Evolutionary conservation across 495 filamentous ascomycete genomes (phyloP), one percentile per base, ranked within the genome.

Genomic region (Tetracladium marchalianum): DNA sequence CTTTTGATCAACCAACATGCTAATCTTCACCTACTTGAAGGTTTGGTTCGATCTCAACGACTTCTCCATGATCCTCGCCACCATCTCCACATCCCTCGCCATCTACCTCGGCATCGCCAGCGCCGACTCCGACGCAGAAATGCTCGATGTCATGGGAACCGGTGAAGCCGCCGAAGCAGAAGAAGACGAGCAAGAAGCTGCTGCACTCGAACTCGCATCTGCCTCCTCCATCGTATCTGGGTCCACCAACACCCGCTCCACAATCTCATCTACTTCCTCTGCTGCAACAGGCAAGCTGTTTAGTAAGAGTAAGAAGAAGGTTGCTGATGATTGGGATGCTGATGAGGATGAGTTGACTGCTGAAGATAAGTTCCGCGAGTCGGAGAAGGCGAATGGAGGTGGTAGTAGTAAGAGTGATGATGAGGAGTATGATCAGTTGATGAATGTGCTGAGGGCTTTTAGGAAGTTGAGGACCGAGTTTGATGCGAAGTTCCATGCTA

Each of bases 61-160:
- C 51, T 88, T 88, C 47, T 84, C 78, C 15, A 64, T 85, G 16
- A 68, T 85, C 0, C 58, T 90, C 0, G 80, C 76, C 0, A 84
- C 81, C 0, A 79, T 88, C 33, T 61, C 78, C 10, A 71, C 71
- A 0, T 75, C 72, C 38, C 55, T 87, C 0, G 68, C 65, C 5
- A 74, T 53, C 1, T 49, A 64, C 49, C 43, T 69, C 5, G 50
- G 56, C 10, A 54, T 74, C 47, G 55, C 58, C 0, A 3, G 3
- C 22, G 62, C 62, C 15, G 62, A 64, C 31, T 64, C 62, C 17
- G 70, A 71, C 12, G 53, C 50, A 15, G 62, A 66, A 8, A 59
- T 65, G 50, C 46, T 59, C 27, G 62, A 70, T 33, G 51, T 67
- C 5, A 58, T 68, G n/a, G 67, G 66, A 13, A 47, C 15, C 13